Conservation (phyloP, 768 basidiomycete species). For the Termitomyces eurrhizus region DNA sequence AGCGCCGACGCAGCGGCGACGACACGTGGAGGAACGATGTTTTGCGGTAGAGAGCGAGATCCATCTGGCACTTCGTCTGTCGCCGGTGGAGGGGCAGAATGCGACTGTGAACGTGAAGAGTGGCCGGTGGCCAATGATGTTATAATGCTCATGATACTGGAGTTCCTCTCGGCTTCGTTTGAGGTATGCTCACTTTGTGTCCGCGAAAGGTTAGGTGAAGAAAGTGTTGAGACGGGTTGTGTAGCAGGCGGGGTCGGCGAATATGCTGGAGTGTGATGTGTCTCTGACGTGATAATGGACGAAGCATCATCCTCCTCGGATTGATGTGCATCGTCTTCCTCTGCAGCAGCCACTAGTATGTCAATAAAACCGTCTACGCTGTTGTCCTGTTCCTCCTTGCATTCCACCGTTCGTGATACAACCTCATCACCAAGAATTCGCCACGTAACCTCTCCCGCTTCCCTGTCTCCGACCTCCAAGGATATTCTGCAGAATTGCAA, state of each 20-base stretch:
- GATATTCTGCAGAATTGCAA: conserved; percentile 37
- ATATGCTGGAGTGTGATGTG: conserved; percentile 31
- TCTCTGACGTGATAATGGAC: conserved; percentile 35
- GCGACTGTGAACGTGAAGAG: conserved; percentile 58
- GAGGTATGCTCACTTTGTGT: conserved; percentile 52
- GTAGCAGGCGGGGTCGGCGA: conserved; percentile 19
- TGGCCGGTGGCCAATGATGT: conserved; percentile 55
- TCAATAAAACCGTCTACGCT: conserved; percentile 31
- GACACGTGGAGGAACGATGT: conserved; percentile 36
- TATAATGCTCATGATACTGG: conserved; percentile 53
- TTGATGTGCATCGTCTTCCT: conserved; percentile 21
- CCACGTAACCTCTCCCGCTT: conserved; percentile 45
- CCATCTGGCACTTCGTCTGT: conserved; percentile 32
- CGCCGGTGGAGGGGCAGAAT: conserved; percentile 44
- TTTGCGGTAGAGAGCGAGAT: conserved; percentile 13
- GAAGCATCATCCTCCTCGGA: conserved; percentile 41
- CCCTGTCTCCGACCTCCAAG: conserved; percentile 25
- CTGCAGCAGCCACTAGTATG: conserved; percentile 37
- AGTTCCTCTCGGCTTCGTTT: conserved; percentile 32
- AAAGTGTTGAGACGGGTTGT: conserved; percentile 22
- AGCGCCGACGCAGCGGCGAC: conserved; percentile 63
- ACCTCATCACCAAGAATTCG: conserved; percentile 66
- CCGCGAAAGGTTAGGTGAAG: conserved; percentile 55
- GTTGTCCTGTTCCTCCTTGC: conserved; percentile 20
- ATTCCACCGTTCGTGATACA: conserved; percentile 50